Percentiles rank a stretch among this genome's conserved stretches.
Evolutionary conservation across 805 yeast species (phyloP).

Genomic region (Teunomyces aglyptinius): DNA sequence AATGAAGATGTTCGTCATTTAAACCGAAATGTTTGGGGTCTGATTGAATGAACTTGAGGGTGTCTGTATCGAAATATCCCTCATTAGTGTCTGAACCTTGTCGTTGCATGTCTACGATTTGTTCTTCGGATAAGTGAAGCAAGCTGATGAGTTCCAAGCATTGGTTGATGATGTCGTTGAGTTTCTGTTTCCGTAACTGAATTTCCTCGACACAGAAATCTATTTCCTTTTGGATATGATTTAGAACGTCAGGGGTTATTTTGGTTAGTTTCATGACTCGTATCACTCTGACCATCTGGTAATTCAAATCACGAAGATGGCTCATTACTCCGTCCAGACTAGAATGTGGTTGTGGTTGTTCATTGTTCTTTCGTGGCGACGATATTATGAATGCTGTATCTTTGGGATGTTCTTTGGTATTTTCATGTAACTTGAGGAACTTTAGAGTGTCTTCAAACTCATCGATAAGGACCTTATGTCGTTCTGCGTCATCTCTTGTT

Average conservation of each 20-base stretch:
- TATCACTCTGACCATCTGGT: slow-evolving; percentile 35
- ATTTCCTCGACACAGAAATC: slow-evolving; percentile 27
- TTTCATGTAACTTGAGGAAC: slow-evolving; percentile 16
- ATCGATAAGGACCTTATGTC: slow-evolving; percentile 27
- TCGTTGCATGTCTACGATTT: slow-evolving; percentile 32
- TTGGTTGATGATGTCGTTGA: slow-evolving; percentile 20
- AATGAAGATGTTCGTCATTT: slow-evolving; percentile 31
- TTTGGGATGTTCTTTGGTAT: slow-evolving; percentile 3
- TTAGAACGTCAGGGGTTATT: slow-evolving; percentile 29
- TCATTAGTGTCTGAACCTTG: slow-evolving; percentile 21
- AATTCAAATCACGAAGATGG: slow-evolving; percentile 34
- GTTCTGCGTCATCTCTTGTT: slow-evolving; percentile 27
- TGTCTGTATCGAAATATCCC: slow-evolving; percentile 37
- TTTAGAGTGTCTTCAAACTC: slow-evolving; percentile 29
- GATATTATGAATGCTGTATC: slow-evolving; percentile 23
- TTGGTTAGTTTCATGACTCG: slow-evolving; percentile 36
- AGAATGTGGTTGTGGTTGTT: background rate
- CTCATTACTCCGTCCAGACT: slow-evolving; percentile 11
- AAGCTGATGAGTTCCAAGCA: slow-evolving; percentile 26
- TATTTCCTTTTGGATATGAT: slow-evolving; percentile 22
- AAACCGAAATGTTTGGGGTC: slow-evolving; percentile 43
- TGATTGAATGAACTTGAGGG: slow-evolving; percentile 31
- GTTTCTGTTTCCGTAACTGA: slow-evolving; percentile 18
- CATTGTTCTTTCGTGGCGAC: slow-evolving; percentile 23
- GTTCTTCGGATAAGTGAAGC: slow-evolving; percentile 33